Base-by-base conservation (phyloP, 2,329 filamentous ascomycete genomes). In the Ophiosphaerella herpotricha region DNA sequence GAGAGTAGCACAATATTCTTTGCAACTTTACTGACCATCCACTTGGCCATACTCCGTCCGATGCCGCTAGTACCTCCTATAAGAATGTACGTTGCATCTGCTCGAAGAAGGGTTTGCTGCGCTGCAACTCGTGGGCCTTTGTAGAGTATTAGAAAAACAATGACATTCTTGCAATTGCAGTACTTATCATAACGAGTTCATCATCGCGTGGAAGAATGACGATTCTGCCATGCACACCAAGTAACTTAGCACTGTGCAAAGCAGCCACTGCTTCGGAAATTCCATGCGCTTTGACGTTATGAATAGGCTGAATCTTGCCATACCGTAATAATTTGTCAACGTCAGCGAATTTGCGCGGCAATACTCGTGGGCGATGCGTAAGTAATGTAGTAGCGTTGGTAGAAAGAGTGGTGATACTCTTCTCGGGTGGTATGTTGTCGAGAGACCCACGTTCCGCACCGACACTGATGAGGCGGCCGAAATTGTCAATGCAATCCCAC, bases 61-160 rank as follows among this genome's bases (percentile, higher is more conserved):
- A 68, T 42, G 14, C 63, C 64, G 16, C 64, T 63, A 4, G 58
- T 59, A 18, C 61, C 63, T n/a, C 64, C 64, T 32, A 61, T 55
- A 5, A 68, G 44, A 16, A 68, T 18, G 42, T 67, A 67, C 2
- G 65, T 57, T 2, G 61, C 61, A 32, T 68, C 51, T 5, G 50
- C 23, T 36, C 42, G 46, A 32, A 56, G 43, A 6, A 56, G 26
- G 13, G 31, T 35, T 21, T 39, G 13, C 7, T 23, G 6, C 7
- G 46, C 46, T 24, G 51, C 43, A 37, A 53, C 37, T n/a, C 53
- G 52, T 18, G 57, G 53, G 4, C 52, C 54, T 54, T 11, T 29
- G 26, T 29, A 29, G 26, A 29, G 26, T 2, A 29, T 29, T 8
- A 29, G 26, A 7, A 13, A 35, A 12, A 4, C 4, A 14, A 18